Evolutionary conservation across 1,284 basidiomycete genomes (phyloP).

Genomic region (Leccinum fuscescens): DNA sequence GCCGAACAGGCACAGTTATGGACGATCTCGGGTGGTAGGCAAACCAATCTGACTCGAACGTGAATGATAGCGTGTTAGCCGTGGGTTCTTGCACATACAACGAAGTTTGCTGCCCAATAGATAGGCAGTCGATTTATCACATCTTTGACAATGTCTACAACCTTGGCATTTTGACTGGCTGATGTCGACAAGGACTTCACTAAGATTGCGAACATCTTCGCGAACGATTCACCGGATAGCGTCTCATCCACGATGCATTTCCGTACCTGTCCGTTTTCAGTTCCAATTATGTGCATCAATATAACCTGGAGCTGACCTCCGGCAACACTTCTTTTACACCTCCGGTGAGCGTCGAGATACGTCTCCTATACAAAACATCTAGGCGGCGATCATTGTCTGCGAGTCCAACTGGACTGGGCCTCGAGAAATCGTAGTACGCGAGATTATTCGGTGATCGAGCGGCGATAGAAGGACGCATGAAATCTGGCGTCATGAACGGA

Average conservation of each 20-base stretch:
- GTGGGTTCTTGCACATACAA: slow-evolving; percentile 44
- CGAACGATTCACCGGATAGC: slow-evolving; percentile 12
- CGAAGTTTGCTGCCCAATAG: slow-evolving; percentile 59
- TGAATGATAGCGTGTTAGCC: slow-evolving; percentile 23
- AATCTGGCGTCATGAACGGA: slow-evolving; percentile 57
- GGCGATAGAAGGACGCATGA: slow-evolving; percentile 21
- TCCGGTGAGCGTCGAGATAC: slow-evolving; percentile 22
- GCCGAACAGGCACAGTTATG: slow-evolving; percentile 71
- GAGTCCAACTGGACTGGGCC: slow-evolving; percentile 6
- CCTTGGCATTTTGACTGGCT: slow-evolving; percentile 38
- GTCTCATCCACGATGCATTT: slow-evolving; percentile 13
- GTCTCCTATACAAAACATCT: slow-evolving; percentile 16
- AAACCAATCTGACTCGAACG: slow-evolving; percentile 45
- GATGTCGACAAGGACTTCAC: slow-evolving; percentile 16
- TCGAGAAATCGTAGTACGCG: slow-evolving; percentile 25
- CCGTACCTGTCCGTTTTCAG: slow-evolving; percentile 11
- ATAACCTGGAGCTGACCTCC: slow-evolving; percentile 19
- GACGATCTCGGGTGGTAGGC: slow-evolving; percentile 59
- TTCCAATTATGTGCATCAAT: not conserved
- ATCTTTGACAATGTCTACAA: slow-evolving; percentile 69
- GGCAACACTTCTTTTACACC: not conserved
- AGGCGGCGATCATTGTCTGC: not conserved
- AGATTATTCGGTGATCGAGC: slow-evolving; percentile 11
- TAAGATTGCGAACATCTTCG: slow-evolving; percentile 11
- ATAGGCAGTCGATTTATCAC: slow-evolving; percentile 69